Conservation (phyloP, 2,329 filamentous ascomycete species). For the Alternaria ethzedia region DNA sequence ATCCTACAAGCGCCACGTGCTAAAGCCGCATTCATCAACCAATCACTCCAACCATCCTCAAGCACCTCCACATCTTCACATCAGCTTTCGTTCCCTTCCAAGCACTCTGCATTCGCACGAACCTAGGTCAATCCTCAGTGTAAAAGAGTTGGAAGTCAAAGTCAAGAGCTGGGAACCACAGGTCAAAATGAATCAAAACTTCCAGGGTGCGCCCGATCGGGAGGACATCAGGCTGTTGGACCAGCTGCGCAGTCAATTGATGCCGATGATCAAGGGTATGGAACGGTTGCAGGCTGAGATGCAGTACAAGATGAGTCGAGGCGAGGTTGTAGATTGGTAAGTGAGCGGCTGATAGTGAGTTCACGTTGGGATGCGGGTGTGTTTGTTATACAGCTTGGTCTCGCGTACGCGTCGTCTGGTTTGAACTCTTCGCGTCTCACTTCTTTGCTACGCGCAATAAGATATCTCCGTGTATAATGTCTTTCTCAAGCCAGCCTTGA, state of each 20-base stretch:
- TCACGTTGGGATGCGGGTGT: background rate
- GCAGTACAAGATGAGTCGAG: constrained; percentile 22
- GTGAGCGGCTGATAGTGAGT: background rate
- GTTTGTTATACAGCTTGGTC: background rate
- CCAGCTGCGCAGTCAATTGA: constrained; percentile 28
- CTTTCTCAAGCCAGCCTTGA: no score
- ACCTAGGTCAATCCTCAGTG: no score
- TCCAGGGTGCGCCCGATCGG: constrained; percentile 28
- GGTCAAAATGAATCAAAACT: constrained; percentile 33
- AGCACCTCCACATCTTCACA: background rate
- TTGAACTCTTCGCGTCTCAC: no score
- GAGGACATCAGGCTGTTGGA: constrained; percentile 33
- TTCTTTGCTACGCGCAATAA: background rate
- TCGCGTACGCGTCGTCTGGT: background rate
- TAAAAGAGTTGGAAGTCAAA: no score
- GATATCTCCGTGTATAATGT: background rate
- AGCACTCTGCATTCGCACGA: no score
- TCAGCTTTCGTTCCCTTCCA: no score
- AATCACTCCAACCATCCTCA: constrained; percentile 1
- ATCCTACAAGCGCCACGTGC: background rate
- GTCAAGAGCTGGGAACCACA: background rate
- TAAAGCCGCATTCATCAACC: background rate
- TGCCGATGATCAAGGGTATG: constrained; percentile 34
- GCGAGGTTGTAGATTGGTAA: constrained; percentile 30
- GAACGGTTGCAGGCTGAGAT: constrained; percentile 31